A percentile compares a stretch with the other conserved stretches of the same genome.
Conservation (phyloP, 2,329 filamentous ascomycete species). For the Nannizziopsis barbatae region DNA sequence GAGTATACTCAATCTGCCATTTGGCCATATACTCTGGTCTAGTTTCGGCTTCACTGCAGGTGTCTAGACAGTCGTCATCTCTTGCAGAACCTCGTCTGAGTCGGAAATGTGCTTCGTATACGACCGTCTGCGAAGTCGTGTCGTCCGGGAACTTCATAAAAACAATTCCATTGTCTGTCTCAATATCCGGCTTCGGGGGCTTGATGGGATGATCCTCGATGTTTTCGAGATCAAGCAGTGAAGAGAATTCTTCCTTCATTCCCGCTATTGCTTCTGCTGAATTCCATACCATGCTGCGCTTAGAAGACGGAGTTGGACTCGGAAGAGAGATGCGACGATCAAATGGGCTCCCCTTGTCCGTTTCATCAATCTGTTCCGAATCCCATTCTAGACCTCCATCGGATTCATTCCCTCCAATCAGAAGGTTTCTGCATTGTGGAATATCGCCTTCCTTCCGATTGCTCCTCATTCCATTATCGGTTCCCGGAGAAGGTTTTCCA, state of each 20-base stretch:
- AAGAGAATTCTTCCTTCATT: background rate
- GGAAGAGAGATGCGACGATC: constrained; percentile 11
- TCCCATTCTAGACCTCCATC: background rate
- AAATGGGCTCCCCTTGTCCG: background rate
- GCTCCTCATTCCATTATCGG: no score
- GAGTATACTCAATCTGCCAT: constrained; percentile 9
- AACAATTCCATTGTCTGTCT: constrained; percentile 1
- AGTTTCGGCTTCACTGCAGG: background rate
- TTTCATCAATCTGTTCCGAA: background rate
- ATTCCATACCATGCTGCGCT: constrained; percentile 17
- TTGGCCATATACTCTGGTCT: background rate
- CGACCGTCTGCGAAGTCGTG: background rate
- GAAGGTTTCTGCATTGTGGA: background rate
- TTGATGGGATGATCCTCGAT: background rate
- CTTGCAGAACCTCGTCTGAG: background rate
- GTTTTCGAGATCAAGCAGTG: constrained; percentile 3
- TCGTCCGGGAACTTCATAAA: constrained; percentile 1
- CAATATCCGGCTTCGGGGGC: constrained; percentile 1
- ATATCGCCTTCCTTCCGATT: no score
- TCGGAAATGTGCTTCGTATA: constrained; percentile 5
- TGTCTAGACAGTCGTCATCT: background rate
- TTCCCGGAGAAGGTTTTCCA: background rate
- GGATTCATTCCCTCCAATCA: background rate
- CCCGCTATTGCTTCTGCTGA: constrained; percentile 12
- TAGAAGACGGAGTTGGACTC: constrained; percentile 18